Conservation (phyloP, 306 rosid genomes). For the Castanea mollissima region DNA sequence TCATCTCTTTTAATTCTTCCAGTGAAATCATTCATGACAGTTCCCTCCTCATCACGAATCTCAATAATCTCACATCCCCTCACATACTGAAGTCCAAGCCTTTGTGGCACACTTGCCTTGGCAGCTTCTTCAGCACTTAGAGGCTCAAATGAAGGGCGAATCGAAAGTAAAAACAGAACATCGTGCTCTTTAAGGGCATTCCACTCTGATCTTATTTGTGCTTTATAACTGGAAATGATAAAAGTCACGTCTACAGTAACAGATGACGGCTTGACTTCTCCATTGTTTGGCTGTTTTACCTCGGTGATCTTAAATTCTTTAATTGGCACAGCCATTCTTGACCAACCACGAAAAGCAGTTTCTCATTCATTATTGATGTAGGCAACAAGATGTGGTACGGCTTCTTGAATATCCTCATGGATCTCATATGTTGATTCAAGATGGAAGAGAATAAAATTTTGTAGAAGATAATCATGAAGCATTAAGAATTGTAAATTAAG, state of each 20-base stretch:
- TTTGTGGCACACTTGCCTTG: constrained; percentile 87
- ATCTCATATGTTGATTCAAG: constrained; percentile 97
- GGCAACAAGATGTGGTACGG: constrained; percentile 93
- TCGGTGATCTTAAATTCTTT: constrained; percentile 75
- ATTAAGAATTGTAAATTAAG: constrained; percentile 91
- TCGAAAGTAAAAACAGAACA: constrained; percentile 85
- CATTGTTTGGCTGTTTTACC: constrained; percentile 94
- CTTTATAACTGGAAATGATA: constrained; percentile 81
- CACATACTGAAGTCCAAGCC: constrained; percentile 90
- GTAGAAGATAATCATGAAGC: constrained; percentile 93
- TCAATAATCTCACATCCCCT: constrained; percentile 95
- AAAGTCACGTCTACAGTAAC: constrained; percentile 85
- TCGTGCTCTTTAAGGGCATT: constrained; percentile 92
- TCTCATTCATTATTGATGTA: constrained; percentile 82
- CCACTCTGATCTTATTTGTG: constrained; percentile 97
- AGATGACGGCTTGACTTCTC: constrained; percentile 94
- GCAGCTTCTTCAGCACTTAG: constrained; percentile 81
- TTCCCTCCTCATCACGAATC: constrained; percentile 90
- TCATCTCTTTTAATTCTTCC: constrained; percentile 91
- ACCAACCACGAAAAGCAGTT: constrained; percentile 94
- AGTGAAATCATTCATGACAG: constrained; percentile 93
- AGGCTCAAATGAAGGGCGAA: constrained; percentile 89
- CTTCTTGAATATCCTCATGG: constrained; percentile 97
- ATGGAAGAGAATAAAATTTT: constrained; percentile 93
- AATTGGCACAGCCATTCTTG: constrained; percentile 97